A percentile compares a stretch with the other conserved stretches of the same genome.
Evolutionary conservation across 495 filamentous ascomycete species (phyloP).

Genomic region (Penicillium paxilli): DNA sequence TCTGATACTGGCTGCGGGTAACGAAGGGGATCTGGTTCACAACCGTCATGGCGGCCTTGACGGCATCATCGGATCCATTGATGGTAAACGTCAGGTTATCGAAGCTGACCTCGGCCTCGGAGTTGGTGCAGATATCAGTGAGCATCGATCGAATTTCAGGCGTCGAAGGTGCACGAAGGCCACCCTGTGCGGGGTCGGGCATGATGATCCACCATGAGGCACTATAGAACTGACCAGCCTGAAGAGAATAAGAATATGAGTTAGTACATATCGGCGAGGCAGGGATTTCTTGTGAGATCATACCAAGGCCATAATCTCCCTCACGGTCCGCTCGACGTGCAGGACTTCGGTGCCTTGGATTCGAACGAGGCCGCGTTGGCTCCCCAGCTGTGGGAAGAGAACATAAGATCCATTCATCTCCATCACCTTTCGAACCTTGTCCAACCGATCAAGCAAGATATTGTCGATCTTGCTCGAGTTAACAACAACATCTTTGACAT

Average conservation of each 20-base stretch:
- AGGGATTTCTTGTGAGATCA: conserved; percentile 13
- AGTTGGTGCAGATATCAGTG: conserved; percentile 93
- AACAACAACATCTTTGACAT: conserved; percentile 85
- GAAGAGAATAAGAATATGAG: conserved; percentile 20
- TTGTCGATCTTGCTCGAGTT: conserved; percentile 89
- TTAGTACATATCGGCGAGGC: conserved; percentile 12
- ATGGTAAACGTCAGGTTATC: conserved; percentile 92
- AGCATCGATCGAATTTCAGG: conserved; percentile 85
- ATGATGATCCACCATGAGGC: conserved; percentile 93
- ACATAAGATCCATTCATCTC: conserved; percentile 94
- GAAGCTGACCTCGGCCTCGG: conserved; percentile 90
- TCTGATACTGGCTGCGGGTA: conserved; percentile 81
- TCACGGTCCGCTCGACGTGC: conserved; percentile 89
- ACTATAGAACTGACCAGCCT: conserved; percentile 97
- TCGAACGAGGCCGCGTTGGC: conserved; percentile 74
- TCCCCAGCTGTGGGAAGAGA: conserved; percentile 81
- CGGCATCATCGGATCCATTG: conserved; percentile 91
- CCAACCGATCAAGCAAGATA: conserved; percentile 84
- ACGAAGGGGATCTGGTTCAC: conserved; percentile 91
- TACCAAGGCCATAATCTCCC: conserved; percentile 93
- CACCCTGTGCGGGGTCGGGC: conserved; percentile 61
- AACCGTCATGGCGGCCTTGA: conserved; percentile 89
- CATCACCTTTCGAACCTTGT: conserved; percentile 97
- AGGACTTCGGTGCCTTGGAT: conserved; percentile 91
- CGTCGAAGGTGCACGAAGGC: conserved; percentile 65